These are phyloP conservation scores for Oidiodendron maius DNA, from an alignment of 495 filamentous ascomycete species.

Conservation along the genomic window DNA sequence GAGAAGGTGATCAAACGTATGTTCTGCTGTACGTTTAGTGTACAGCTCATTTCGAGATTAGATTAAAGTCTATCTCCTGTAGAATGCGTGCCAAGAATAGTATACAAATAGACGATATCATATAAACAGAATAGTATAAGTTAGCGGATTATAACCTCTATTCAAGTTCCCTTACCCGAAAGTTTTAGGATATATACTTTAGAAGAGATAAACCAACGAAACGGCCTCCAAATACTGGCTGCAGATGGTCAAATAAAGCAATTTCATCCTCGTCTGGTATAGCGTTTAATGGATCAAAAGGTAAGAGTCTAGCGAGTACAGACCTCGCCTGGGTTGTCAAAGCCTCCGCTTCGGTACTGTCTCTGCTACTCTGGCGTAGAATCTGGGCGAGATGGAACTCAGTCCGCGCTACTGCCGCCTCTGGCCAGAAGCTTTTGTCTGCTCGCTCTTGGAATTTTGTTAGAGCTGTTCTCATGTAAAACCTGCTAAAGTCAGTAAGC, in stretches of 20 bases:
- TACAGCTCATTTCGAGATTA: no score
- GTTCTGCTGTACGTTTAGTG: no score
- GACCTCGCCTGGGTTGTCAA: background rate
- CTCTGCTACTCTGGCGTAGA: background rate
- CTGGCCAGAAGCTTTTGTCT: constrained; percentile 2
- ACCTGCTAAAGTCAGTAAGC: background rate
- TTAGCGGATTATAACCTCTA: background rate
- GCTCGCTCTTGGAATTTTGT: background rate
- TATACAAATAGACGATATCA: background rate
- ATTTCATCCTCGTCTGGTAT: constrained; percentile 2
- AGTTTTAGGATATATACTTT: constrained; percentile 5
- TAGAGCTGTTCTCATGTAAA: constrained; percentile 4
- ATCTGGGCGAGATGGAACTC: constrained; percentile 8
- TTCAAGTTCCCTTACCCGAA: background rate
- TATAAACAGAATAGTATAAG: background rate
- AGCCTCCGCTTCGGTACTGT: background rate
- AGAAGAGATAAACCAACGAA: constrained; percentile 2
- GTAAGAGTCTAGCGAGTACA: background rate
- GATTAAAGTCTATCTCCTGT: background rate
- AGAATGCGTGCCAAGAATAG: background rate
- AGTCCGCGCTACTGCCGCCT: constrained; percentile 5
- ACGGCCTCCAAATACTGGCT: background rate
- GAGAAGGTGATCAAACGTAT: no score
- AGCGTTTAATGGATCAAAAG: constrained; percentile 1
- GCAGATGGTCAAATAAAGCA: constrained; percentile 6